Percentiles rank a stretch among this genome's conserved stretches.
phyloP scores from a whole-genome alignment of 2,329 filamentous ascomycete genomes.

The Trichoderma asperellum region DNA sequence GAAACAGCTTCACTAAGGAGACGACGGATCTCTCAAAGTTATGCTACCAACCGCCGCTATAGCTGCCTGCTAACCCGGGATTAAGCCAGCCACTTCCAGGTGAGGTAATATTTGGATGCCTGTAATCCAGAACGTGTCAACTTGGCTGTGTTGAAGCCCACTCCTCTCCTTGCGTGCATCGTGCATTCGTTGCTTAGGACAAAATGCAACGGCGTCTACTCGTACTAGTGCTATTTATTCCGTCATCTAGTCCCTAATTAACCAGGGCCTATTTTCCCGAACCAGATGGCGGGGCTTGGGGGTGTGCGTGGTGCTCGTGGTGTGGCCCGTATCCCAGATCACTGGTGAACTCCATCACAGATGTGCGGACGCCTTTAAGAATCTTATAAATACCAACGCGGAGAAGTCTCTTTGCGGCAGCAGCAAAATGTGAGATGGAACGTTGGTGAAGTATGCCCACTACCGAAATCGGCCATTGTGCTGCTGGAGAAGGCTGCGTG shows the following conservation, averaged over 20 bases:
- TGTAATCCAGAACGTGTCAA: neutral
- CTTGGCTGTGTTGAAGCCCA: neutral
- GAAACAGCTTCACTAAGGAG: neutral
- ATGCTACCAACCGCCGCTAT: neutral
- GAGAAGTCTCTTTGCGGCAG: conserved; percentile 27
- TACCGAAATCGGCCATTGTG: conserved; percentile 13
- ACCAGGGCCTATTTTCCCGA: conserved; percentile 28
- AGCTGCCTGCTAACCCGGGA: neutral
- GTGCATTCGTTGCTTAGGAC: neutral
- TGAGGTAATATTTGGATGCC: conserved; percentile 5
- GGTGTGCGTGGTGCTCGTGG: conserved; percentile 2
- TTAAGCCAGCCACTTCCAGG: neutral
- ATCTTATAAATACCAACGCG: conserved; percentile 38
- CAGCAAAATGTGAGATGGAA: conserved; percentile 5
- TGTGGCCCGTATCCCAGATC: conserved; percentile 23
- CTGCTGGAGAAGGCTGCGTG: neutral
- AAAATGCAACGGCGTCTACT: conserved; percentile 21
- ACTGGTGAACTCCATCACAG: conserved; percentile 31
- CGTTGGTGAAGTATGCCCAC: conserved; percentile 14
- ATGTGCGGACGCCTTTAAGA: conserved; percentile 33
- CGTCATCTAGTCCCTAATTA: conserved; percentile 3
- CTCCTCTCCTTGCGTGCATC: conserved; percentile 1
- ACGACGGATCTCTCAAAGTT: neutral
- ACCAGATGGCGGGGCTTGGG: conserved; percentile 25
- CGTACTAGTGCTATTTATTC: neutral